These are phyloP conservation scores for Cymbopogon citratus DNA, from an alignment of 176 grass and related monocot species.

Conservation along the genomic window DNA sequence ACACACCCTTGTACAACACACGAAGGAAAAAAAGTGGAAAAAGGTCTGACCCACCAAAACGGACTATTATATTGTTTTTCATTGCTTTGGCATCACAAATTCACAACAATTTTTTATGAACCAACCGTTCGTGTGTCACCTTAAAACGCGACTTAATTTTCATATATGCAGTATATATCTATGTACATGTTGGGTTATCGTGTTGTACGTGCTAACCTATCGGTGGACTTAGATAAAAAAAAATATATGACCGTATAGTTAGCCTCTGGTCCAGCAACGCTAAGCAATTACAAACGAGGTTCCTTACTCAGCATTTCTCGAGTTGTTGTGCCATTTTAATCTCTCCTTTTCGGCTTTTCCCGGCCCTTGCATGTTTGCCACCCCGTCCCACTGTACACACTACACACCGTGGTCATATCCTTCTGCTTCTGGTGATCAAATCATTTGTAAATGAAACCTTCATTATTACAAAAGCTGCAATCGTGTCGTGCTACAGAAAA, in stretches of 20 bases:
- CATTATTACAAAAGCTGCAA: slow-evolving; percentile 2
- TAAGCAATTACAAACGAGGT: too few species aligned
- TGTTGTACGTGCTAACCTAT: neutral
- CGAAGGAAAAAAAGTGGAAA: neutral
- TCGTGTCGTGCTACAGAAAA: slow-evolving; percentile 5
- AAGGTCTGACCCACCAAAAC: neutral
- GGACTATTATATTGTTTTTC: neutral
- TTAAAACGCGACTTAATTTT: neutral
- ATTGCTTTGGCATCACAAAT: neutral
- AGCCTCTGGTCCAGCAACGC: neutral
- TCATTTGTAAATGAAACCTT: slow-evolving; percentile 30
- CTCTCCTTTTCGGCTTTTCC: too few species aligned
- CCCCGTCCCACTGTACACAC: neutral
- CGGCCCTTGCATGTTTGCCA: too few species aligned
- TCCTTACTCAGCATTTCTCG: too few species aligned
- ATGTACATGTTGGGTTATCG: neutral
- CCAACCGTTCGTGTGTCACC: neutral
- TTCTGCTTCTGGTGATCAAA: slow-evolving; percentile 18
- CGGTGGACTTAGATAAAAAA: neutral
- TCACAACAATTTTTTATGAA: neutral
- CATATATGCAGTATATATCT: neutral
- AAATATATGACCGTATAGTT: neutral
- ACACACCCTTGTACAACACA: neutral
- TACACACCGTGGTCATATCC: neutral
- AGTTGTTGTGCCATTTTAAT: too few species aligned